Evolutionary conservation across 768 basidiomycete species (phyloP).

Genomic region (Tylopilus sp.): DNA sequence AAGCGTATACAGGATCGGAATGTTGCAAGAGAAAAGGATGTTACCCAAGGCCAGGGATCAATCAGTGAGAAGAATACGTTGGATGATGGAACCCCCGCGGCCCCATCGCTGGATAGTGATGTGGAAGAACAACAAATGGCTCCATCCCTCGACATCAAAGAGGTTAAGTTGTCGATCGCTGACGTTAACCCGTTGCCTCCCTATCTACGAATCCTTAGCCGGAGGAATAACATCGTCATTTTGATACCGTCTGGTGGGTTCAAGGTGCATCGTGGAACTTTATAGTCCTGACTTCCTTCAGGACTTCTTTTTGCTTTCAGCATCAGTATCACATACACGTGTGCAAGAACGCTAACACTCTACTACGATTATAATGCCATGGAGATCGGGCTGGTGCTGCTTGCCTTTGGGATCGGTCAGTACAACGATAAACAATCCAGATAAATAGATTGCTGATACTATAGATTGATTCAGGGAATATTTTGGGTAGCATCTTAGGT

Average conservation of each 20-base stretch:
- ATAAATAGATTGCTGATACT: neutral
- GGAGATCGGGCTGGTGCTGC: constrained; percentile 71
- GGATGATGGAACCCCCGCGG: neutral
- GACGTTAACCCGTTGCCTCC: constrained; percentile 76
- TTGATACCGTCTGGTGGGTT: constrained; percentile 37
- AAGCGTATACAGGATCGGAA: constrained; percentile 33
- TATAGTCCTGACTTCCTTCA: constrained; percentile 19
- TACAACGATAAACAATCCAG: neutral
- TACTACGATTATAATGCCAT: constrained; percentile 69
- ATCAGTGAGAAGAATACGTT: constrained; percentile 2
- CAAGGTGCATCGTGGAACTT: neutral
- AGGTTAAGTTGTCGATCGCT: constrained; percentile 54
- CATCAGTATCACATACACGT: constrained; percentile 71
- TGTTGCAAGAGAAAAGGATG: constrained; percentile 14
- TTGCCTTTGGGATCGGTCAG: constrained; percentile 69
- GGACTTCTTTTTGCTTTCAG: constrained; percentile 69
- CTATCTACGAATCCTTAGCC: constrained; percentile 51
- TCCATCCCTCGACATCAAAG: constrained; percentile 18
- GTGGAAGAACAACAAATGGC: constrained; percentile 19
- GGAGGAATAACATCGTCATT: constrained; percentile 65
- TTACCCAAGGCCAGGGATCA: constrained; percentile 2
- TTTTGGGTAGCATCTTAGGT: constrained; percentile 54
- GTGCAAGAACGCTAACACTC: constrained; percentile 65
- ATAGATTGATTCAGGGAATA: constrained; percentile 35
- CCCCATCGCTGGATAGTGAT: constrained; percentile 19